Evolutionary conservation across 2,329 filamentous ascomycete species (phyloP).

Genomic region (Alternaria postmessia): DNA sequence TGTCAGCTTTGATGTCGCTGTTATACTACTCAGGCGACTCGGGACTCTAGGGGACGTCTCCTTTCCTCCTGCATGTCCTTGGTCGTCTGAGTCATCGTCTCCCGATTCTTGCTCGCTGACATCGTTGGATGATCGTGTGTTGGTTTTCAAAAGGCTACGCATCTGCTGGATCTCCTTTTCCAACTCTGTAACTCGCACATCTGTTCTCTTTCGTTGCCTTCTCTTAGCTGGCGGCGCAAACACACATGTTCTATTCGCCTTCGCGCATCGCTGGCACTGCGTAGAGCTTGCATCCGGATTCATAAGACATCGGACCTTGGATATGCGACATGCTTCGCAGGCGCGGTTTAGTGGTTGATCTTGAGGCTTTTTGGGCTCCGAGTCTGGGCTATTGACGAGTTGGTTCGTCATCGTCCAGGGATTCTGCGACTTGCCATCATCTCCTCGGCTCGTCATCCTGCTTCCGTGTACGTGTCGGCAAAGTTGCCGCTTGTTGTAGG

Average conservation of each 20-base stretch:
- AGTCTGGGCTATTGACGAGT: constrained; percentile 22
- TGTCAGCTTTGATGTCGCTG: constrained; percentile 12
- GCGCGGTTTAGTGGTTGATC: constrained; percentile 47
- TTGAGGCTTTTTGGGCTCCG: constrained; percentile 29
- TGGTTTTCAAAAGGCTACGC: constrained; percentile 41
- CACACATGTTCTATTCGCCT: constrained; percentile 42
- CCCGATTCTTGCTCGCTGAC: constrained; percentile 40
- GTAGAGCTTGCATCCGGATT: constrained; percentile 35
- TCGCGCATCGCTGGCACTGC: constrained; percentile 48
- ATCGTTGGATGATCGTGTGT: constrained; percentile 32
- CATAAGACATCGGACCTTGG: constrained; percentile 47
- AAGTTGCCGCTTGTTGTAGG: background rate
- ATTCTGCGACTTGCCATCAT: constrained; percentile 12
- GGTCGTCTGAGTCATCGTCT: constrained; percentile 37
- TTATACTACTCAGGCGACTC: constrained; percentile 20
- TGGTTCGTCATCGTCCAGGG: constrained; percentile 26
- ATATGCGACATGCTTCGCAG: constrained; percentile 48
- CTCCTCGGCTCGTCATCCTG: constrained; percentile 21
- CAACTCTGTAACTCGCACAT: constrained; percentile 48
- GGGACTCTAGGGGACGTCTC: constrained; percentile 25
- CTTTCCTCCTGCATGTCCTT: constrained; percentile 21
- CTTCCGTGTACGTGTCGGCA: background rate
- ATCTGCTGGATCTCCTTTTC: constrained; percentile 49
- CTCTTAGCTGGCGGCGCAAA: constrained; percentile 49
- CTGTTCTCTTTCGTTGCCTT: constrained; percentile 47